phyloP scores from a whole-genome alignment of 352 stramenopile genomes.

The Globisporangium emineosum region DNA sequence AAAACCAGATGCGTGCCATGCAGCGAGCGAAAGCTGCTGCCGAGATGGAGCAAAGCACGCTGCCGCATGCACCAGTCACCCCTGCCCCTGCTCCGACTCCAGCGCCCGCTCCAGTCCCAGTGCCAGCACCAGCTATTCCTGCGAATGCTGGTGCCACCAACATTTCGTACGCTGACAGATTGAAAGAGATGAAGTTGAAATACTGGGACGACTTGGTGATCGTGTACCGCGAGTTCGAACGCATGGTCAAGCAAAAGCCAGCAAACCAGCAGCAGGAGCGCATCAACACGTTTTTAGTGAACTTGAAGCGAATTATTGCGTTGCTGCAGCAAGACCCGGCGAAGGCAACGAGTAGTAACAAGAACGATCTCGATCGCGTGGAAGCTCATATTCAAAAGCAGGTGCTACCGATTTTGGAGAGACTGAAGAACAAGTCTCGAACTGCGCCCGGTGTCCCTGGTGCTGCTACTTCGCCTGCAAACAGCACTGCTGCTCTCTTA shows the following conservation, averaged over 20 bases:
- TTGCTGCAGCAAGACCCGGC: slow-evolving; percentile 74
- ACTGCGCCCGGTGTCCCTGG: slow-evolving; percentile 20
- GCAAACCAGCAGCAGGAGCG: slow-evolving; percentile 76
- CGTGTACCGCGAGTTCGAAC: slow-evolving; percentile 82
- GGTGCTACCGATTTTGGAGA: slow-evolving; percentile 72
- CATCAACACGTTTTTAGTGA: slow-evolving; percentile 79
- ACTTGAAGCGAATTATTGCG: slow-evolving; percentile 78
- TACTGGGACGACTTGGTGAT: slow-evolving; percentile 84
- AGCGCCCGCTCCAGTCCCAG: slow-evolving; percentile 12
- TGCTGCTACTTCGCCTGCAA: slow-evolving; percentile 16
- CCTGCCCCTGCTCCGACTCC: slow-evolving; percentile 13
- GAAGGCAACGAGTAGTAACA: slow-evolving; percentile 77
- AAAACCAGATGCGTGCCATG: slow-evolving; percentile 57
- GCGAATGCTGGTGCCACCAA: slow-evolving; percentile 17
- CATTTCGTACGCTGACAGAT: slow-evolving; percentile 58
- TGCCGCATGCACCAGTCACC: slow-evolving; percentile 29
- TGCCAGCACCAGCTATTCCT: slow-evolving; percentile 13
- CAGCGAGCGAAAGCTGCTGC: slow-evolving; percentile 57
- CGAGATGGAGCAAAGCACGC: slow-evolving; percentile 40
- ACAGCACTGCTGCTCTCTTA: slow-evolving; percentile 8
- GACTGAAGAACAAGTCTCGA: slow-evolving; percentile 71
- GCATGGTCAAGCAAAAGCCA: slow-evolving; percentile 82
- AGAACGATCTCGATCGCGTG: slow-evolving; percentile 76
- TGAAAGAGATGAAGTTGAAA: slow-evolving; percentile 75
- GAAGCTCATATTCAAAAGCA: slow-evolving; percentile 84